phyloP scores from a whole-genome alignment of 768 basidiomycete species.

The Lenzites betulinus region DNA sequence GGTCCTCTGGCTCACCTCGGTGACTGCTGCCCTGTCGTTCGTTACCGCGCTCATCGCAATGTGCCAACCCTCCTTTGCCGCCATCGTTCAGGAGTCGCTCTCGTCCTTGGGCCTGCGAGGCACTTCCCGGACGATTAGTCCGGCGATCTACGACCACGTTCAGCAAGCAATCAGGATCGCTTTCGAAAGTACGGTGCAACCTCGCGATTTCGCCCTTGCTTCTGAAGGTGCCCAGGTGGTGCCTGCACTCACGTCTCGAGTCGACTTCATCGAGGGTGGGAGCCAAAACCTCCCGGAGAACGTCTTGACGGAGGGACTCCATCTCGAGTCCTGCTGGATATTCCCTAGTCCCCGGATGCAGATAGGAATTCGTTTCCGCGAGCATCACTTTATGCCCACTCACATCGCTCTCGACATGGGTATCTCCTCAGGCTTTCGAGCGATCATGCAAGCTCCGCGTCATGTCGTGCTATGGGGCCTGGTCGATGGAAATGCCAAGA shows the following conservation, averaged over 20 bases:
- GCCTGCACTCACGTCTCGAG: background rate
- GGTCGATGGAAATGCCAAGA: background rate
- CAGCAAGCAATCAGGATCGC: background rate
- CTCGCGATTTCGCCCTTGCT: background rate
- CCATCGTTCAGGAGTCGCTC: background rate
- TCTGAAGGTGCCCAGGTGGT: background rate
- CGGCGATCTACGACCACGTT: background rate
- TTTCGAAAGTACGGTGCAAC: background rate
- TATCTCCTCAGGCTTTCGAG: no score
- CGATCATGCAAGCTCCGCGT: background rate
- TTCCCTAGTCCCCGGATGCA: background rate
- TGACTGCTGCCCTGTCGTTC: no score
- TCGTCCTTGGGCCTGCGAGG: background rate
- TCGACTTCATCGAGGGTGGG: background rate
- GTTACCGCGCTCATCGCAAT: background rate
- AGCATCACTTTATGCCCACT: background rate
- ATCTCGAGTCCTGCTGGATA: background rate
- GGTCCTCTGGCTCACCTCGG: no score
- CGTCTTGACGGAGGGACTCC: background rate
- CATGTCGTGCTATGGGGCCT: background rate
- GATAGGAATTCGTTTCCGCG: background rate
- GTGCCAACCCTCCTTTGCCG: background rate
- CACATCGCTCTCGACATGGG: background rate
- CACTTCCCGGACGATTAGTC: no score
- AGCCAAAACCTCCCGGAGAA: background rate